Base-by-base conservation (phyloP, 495 filamentous ascomycete genomes). In the Penicillium parvum region DNA sequence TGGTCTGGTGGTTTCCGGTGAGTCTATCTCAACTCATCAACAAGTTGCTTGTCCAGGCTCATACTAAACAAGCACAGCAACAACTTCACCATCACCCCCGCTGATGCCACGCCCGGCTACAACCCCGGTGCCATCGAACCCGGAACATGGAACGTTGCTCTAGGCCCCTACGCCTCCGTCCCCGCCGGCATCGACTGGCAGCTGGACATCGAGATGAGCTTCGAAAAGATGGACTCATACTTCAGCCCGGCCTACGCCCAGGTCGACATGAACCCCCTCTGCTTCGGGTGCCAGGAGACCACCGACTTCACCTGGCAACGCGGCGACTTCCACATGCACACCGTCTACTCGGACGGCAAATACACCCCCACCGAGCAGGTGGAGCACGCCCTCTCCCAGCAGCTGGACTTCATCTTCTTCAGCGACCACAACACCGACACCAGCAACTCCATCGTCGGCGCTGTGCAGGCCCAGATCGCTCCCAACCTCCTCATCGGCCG, bases 321-420 rank as follows among this genome's bases (percentile, higher is more conserved):
- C 4, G 37, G 37, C 7, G 37, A 40, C 25, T 40, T 40, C 25
- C 37, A 40, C 15, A 40, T 40, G 37, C 37, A 40, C 25, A 40
- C 37, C 7, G 25, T 40, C 25, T 40, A 40, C 25, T 40, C 37
- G 0, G 37, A 40, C n/a, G 37, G 37, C 2, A 29, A 40, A 17
- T 40, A 40, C 8, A 26, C 16, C 25, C n/a, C n/a, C n/a, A n/a
- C n/a, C n/a, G n/a, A n/a, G n/a, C n/a, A n/a, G n/a, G n/a, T n/a
- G n/a, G n/a, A 40, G 8, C 14, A 29, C 25, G 25, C 22, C 8
- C 12, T 26, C 11, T 7, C 37, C 2, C 37, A 27, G 25, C 10
- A 40, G 7, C 25, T 40, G 7, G 5, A 9, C 7, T 40, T 40
- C 37, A 19, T 40, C 23, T 40, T 40, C 37, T 27, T 40, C 11